Conservation (phyloP, 352 stramenopile genomes). For the Aphanomyces stellatus region DNA sequence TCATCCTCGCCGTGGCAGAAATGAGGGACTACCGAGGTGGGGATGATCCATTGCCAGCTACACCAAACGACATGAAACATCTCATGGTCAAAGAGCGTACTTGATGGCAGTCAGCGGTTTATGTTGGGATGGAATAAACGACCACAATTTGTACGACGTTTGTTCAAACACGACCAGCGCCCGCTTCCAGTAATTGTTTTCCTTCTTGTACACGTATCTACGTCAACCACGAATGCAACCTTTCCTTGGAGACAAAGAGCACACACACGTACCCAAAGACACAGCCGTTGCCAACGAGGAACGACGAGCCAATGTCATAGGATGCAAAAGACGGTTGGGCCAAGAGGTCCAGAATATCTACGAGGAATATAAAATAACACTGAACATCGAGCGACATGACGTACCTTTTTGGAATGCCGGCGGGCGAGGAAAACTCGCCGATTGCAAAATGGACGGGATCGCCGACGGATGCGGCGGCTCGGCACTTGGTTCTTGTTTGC, state of each 20-base stretch:
- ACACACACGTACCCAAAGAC: conserved; percentile 79
- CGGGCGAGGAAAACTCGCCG: conserved; percentile 28
- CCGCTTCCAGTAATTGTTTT: conserved; percentile 72
- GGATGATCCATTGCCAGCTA: conserved; percentile 80
- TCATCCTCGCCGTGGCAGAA: conserved; percentile 83
- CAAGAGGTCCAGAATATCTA: conserved; percentile 80
- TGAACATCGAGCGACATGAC: not conserved
- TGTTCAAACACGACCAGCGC: conserved; percentile 82
- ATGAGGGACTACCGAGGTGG: conserved; percentile 51
- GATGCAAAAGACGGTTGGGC: conserved; percentile 77
- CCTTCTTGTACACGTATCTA: conserved; percentile 36
- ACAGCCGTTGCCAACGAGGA: conserved; percentile 71
- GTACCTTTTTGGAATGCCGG: conserved; percentile 62
- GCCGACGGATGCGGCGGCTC: conserved; percentile 1
- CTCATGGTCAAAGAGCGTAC: not conserved
- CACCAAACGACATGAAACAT: not conserved
- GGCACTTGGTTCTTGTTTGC: not conserved
- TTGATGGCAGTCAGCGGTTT: conserved; percentile 71
- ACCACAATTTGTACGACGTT: conserved; percentile 82
- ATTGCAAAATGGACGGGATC: not conserved
- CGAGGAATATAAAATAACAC: no score
- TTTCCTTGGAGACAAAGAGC: no score
- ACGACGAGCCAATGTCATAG: conserved; percentile 80
- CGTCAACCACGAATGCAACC: not conserved
- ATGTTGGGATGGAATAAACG: conserved; percentile 81